Base-by-base conservation (phyloP, 2,329 filamentous ascomycete genomes). In the Ustulina deusta region DNA sequence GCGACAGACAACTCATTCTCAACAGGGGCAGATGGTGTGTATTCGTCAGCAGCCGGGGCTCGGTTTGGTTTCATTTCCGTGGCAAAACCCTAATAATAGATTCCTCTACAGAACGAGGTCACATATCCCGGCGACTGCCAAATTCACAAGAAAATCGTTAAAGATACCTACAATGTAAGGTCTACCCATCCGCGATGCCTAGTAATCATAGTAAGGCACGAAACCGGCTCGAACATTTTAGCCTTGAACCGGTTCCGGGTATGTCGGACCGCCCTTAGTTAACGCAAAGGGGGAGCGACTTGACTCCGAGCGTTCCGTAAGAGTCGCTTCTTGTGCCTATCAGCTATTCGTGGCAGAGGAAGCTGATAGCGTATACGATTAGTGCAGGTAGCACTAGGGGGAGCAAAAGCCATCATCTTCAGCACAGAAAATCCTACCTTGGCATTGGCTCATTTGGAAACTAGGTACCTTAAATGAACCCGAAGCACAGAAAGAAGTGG, bases 61-160 rank as follows among this genome's bases (percentile, higher is more conserved):
- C 59, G 52, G 29, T 78, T 79, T 60, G 74, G 75, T 9, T 67
- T 68, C 27, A 62, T 79, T 13, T 78, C 76, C 3, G 74, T 79
- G 15, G 70, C 73, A 15, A 73, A 72, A 52, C 61, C 74, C 63
- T 74, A 27, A 59, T 44, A 34, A 17, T 22, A 17, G 15, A 55
- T 4, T 56, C 55, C 1, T 42, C 42, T 11, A 46, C 54, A 38
- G 36, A 25, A 49, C 27, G n/a, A 27, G 13, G 29, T 27, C 20
- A 34, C n/a, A 15, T 34, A 48, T 7, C n/a, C 34, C 5, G 34
- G 20, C 20, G 20, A 55, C 34, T 22, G 34, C 32, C 22, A 20
- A 54, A 20, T 5, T n/a, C 25, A 22, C 29, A 20, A 36, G 25
- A 10, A 36, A 34, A 54, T 22, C 10, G 5, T 54, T 10, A 17